A percentile compares a stretch with the other conserved stretches of the same genome.
Conservation (phyloP, 345 rosid species). For the Pistacia vera region DNA sequence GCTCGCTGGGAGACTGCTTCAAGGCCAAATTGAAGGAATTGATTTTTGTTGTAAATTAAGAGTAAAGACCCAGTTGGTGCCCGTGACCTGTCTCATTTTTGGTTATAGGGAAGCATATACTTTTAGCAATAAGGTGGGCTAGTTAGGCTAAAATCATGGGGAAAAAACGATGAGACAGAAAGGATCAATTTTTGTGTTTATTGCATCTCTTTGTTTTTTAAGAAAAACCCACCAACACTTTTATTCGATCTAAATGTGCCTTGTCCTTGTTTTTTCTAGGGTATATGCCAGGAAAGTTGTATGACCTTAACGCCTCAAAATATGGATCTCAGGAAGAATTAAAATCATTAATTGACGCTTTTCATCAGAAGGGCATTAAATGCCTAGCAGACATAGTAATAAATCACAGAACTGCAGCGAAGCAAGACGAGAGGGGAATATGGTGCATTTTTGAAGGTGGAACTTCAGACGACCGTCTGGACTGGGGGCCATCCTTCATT, state of each 20-base stretch:
- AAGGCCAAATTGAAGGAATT: too few species aligned
- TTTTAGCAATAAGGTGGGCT: too few species aligned
- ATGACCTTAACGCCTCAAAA: conserved; percentile 70
- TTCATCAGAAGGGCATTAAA: conserved; percentile 60
- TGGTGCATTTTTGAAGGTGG: conserved; percentile 85
- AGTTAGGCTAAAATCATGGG: too few species aligned
- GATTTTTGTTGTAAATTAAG: too few species aligned
- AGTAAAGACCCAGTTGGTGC: too few species aligned
- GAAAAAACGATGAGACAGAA: too few species aligned
- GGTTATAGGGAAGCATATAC: too few species aligned
- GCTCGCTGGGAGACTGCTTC: too few species aligned
- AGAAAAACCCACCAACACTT: too few species aligned
- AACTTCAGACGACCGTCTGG: conserved; percentile 72
- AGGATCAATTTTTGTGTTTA: too few species aligned
- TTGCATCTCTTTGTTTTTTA: background rate
- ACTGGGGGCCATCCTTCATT: conserved; percentile 82
- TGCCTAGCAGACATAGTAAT: conserved; percentile 83
- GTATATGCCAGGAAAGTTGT: conserved; percentile 86
- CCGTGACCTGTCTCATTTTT: too few species aligned
- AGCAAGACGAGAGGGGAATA: conserved; percentile 62
- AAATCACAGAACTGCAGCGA: conserved; percentile 84
- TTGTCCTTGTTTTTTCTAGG: conserved; percentile 38
- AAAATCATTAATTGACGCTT: conserved; percentile 52
- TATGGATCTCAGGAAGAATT: conserved; percentile 64
- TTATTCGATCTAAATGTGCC: background rate